Conservation (phyloP, 2,329 filamentous ascomycete species). For the Neofusicoccum cordaticola region DNA sequence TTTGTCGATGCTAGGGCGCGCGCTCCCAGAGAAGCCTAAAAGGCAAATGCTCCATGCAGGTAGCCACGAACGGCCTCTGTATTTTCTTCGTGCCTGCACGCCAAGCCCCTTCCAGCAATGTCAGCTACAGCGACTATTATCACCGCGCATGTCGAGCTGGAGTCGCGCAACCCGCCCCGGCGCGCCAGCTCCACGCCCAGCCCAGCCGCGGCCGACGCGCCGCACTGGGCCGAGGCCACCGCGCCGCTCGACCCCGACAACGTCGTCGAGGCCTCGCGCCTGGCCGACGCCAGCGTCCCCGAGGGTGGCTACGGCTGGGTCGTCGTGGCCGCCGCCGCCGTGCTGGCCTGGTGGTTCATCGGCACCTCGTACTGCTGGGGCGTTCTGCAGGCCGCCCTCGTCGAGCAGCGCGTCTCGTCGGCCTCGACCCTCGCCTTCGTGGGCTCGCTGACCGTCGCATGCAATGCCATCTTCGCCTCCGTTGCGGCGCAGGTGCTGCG, state of each 20-base stretch:
- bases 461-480: constrained; percentile 53
- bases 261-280: constrained; percentile 15
- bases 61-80: background rate
- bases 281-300: constrained; percentile 32
- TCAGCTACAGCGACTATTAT: constrained; percentile 10
- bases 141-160: background rate
- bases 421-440: constrained; percentile 59
- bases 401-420: constrained; percentile 47
- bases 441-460: constrained; percentile 52
- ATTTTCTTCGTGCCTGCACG: background rate
- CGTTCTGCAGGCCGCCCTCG: constrained; percentile 57
- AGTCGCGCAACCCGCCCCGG: background rate
- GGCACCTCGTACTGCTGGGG: constrained; percentile 61
- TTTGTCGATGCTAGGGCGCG: constrained; percentile 11
- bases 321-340: constrained; percentile 50
- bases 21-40: background rate
- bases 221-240: constrained; percentile 7
- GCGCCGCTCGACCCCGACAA: constrained; percentile 12
- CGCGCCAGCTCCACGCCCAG: background rate
- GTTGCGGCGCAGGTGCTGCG: constrained; percentile 53
- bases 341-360: constrained; percentile 52
- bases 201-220: background rate
- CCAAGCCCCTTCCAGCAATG: constrained; percentile 7
- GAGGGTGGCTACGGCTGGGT: constrained; percentile 59
- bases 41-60: constrained; percentile 5